phyloP scores from a whole-genome alignment of 2,329 filamentous ascomycete genomes.

The Aspergillus fumigatus region DNA sequence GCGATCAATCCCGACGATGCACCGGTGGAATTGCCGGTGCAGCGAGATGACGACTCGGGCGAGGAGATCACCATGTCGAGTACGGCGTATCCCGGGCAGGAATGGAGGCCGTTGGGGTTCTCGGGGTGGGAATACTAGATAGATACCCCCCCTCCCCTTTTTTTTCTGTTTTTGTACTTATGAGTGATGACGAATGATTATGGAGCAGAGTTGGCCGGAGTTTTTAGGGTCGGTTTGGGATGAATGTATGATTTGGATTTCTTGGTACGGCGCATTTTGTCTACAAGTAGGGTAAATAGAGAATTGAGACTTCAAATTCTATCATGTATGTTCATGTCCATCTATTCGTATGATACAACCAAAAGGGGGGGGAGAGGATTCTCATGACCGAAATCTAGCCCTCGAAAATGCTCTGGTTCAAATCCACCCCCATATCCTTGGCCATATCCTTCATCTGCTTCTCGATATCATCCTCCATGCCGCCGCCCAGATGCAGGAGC shows the following conservation, averaged over 20 bases:
- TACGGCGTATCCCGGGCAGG: conserved; percentile 47
- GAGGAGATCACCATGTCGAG: conserved; percentile 47
- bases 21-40: conserved; percentile 32
- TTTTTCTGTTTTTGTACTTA: neutral
- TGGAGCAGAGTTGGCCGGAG: neutral
- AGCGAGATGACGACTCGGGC: conserved; percentile 32
- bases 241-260: too few species aligned
- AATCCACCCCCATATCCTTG: conserved; percentile 83
- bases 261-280: neutral
- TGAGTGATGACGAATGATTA: neutral
- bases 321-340: neutral
- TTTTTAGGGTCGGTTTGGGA: neutral
- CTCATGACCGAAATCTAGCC: conserved; percentile 51
- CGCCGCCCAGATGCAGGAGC: conserved; percentile 67
- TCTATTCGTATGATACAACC: neutral
- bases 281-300: neutral
- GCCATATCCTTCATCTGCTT: conserved; percentile 80
- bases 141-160: too few species aligned
- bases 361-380: neutral
- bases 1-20: conserved; percentile 19
- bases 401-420: conserved; percentile 85
- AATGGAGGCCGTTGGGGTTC: conserved; percentile 38
- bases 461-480: conserved; percentile 95
- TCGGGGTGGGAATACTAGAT: conserved; percentile 13
- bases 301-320: neutral